phyloP scores from a whole-genome alignment of 768 basidiomycete species.

The Hericium erinaceus region DNA sequence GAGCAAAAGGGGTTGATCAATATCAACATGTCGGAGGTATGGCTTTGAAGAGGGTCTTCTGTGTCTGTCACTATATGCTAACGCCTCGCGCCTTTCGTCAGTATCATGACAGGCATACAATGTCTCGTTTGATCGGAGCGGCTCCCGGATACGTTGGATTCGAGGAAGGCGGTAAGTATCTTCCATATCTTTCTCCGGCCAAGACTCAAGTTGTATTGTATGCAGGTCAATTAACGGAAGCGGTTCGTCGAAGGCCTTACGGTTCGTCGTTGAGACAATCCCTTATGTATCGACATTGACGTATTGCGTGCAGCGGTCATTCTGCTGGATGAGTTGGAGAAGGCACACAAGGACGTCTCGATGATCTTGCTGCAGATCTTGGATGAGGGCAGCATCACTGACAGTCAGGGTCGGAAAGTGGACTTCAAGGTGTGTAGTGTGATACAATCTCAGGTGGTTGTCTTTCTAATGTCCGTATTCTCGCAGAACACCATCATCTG shows the following conservation, averaged over 20 bases:
- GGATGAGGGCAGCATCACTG: constrained; percentile 84
- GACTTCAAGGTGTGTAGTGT: constrained; percentile 64
- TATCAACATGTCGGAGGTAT: constrained; percentile 87
- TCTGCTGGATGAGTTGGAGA: constrained; percentile 59
- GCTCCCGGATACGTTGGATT: constrained; percentile 86
- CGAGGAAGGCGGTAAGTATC: constrained; percentile 51
- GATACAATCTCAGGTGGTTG: not conserved
- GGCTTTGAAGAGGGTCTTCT: not conserved
- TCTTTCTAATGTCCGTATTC: not conserved
- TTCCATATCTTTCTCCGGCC: not conserved
- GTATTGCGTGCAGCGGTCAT: constrained; percentile 37
- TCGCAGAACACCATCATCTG: constrained; percentile 82
- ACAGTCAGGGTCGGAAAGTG: constrained; percentile 86
- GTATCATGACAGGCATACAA: constrained; percentile 88
- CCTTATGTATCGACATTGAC: not conserved
- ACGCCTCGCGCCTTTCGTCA: constrained; percentile 22
- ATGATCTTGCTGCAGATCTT: constrained; percentile 88
- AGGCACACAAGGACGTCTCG: constrained; percentile 87
- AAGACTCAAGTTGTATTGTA: not conserved
- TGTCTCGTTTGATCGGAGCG: constrained; percentile 85
- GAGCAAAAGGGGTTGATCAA: constrained; percentile 84
- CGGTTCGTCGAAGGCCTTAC: constrained; percentile 54
- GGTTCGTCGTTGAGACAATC: constrained; percentile 22
- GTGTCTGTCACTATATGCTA: not conserved
- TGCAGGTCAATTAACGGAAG: constrained; percentile 51